Evolutionary conservation across 164 flowering plant species (phyloP).

Genomic region (Amborella trichopoda): DNA sequence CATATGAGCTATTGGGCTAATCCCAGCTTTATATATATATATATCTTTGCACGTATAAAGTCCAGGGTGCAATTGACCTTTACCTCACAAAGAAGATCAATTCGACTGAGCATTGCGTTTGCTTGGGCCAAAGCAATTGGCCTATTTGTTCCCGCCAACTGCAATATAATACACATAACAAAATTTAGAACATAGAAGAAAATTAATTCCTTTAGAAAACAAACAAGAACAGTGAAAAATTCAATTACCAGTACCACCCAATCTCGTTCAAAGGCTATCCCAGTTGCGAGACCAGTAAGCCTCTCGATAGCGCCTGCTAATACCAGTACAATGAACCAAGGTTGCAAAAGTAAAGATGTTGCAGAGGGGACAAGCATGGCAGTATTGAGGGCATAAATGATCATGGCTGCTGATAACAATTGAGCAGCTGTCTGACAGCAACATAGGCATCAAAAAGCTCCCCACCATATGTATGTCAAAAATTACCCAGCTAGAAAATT

Average conservation of each 20-base stretch:
- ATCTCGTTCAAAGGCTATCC: constrained; percentile 93
- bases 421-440: constrained; percentile 81
- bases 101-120: constrained; percentile 80
- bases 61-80: too few species aligned
- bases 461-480: too few species aligned
- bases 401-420: constrained; percentile 78
- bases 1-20: too few species aligned
- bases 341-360: constrained; percentile 59
- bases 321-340: constrained; percentile 80
- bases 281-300: constrained; percentile 79
- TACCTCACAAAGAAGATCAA: constrained; percentile 95
- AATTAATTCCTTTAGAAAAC: background rate
- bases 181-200: background rate
- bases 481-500: too few species aligned
- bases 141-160: constrained; percentile 88
- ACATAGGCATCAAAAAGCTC: constrained; percentile 3
- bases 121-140: constrained; percentile 94
- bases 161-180: constrained; percentile 10
- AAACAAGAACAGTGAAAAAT: background rate
- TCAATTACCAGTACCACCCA: constrained; percentile 89
- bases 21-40: too few species aligned
- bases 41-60: too few species aligned
- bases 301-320: constrained; percentile 81
- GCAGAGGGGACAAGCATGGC: constrained; percentile 19
- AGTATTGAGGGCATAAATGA: constrained; percentile 59